Base-by-base conservation (phyloP, 2,329 filamentous ascomycete species). In the Pseudogymnoascus sp. region DNA sequence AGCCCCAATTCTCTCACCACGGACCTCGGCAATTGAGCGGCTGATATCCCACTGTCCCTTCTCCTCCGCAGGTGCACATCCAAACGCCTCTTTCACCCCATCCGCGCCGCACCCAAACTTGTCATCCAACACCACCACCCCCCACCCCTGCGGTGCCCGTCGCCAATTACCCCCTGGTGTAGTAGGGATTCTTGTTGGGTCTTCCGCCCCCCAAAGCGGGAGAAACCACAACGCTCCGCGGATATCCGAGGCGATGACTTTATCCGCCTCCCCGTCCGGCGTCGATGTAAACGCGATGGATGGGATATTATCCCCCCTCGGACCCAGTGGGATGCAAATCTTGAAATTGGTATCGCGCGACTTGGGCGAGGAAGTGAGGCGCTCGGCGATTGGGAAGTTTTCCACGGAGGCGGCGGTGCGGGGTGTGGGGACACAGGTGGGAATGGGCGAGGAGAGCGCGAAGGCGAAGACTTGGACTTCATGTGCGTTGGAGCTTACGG, bases 401-500 rank as follows among this genome's bases (percentile, higher is more conserved):
- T 29, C 26, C 24, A 26, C 24, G 44, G n/a, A 7, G 44, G 24
- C 13, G 24, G 24, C 2, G 44, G n/a, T 7, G 24, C 5, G 13
- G 44, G 44, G 7, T 8, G 24, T 3, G 44, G 24, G 6, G 44
- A 16, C 5, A 50, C 2, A 8, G 14, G 2, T 4, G 44, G 44
- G 24, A 60, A 35, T 2, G 13, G 24, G 14, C 6, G 44, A 29
- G 14, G 38, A 11, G 24, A 65, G 70, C 4, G 78, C 79, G 66
- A 80, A 78, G 0, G 80, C 80, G 68, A 85, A 85, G 0, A 86
- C 78, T 0, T 77, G 81, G 29, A 89, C 81, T 14, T 77, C 70
- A 21, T 79, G 78, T 0, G 81, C 83, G 72, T 99, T 99, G 0
- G 90, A 86, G 69, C 89, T 90, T 40, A 96, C 87, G 0, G 93